phyloP scores from a whole-genome alignment of 2,329 filamentous ascomycete genomes.

The Epicoccum nigrum region DNA sequence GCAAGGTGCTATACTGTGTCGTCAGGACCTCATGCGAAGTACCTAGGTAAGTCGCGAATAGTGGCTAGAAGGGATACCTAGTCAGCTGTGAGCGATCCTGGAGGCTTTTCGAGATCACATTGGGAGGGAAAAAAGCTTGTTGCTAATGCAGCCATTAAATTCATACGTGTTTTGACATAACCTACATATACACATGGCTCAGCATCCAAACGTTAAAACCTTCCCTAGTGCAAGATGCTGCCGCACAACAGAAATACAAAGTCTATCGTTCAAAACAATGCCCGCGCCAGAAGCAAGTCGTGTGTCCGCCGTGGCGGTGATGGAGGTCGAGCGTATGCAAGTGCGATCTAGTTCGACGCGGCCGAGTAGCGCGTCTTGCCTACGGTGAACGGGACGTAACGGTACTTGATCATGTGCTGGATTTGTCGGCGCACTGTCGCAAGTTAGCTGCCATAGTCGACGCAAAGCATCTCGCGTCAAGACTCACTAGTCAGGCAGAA shows the following conservation, averaged over 20 bases:
- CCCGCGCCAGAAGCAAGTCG: constrained; percentile 22
- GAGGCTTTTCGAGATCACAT: too few relatives aligned
- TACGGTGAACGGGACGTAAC: constrained; percentile 92
- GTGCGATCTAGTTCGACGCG: constrained; percentile 31
- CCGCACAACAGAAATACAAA: constrained; percentile 22
- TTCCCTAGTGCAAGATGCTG: constrained; percentile 21
- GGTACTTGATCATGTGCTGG: constrained; percentile 99
- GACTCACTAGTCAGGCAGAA: constrained; percentile 91
- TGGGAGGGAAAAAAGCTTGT: too few relatives aligned
- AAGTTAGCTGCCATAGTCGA: constrained; percentile 4
- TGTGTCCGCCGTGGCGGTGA: constrained; percentile 11
- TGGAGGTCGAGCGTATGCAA: constrained; percentile 5
- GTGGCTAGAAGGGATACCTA: too few relatives aligned
- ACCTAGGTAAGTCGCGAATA: too few relatives aligned
- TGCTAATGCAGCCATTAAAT: constrained; percentile 14
- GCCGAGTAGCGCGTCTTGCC: constrained; percentile 67
- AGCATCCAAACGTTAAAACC: constrained; percentile 22
- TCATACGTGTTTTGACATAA: constrained; percentile 6
- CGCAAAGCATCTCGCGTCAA: neutral
- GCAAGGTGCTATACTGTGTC: too few relatives aligned
- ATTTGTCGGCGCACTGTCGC: constrained; percentile 92
- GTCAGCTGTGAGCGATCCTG: neutral
- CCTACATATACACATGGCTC: constrained; percentile 29
- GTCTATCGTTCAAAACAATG: constrained; percentile 32
- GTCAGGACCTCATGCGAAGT: too few relatives aligned